Base-by-base conservation (phyloP, 2,329 filamentous ascomycete genomes). In the Chrysosphaeria jannelii region DNA sequence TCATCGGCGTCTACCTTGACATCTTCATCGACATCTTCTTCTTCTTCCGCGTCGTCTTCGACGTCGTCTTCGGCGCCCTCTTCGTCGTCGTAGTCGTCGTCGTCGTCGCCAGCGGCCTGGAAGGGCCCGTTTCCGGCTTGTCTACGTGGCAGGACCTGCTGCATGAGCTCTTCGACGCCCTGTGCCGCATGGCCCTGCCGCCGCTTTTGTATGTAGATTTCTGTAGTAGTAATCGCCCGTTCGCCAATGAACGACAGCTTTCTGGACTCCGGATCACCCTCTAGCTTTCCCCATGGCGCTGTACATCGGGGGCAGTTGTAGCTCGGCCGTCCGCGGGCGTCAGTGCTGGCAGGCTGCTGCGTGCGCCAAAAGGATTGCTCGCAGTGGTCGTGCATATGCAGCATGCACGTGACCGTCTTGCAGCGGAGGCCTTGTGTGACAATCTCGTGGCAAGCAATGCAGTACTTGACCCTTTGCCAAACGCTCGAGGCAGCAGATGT, bases 391-490 rank as follows among this genome's bases (percentile, higher is more conserved):
- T 91, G 79, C 10, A 90, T 42, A 8, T 79, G 53, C 8, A 64
- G 53, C 14, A 44, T 48, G 39, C 79, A 91, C 11, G 63, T 53
- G 18, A 55, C 44, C 29, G 70, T 56, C 3, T 52, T 42, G 43
- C 79, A 90, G 25, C 79, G 57, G 50, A 78, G 58, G 1, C 79
- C 78, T 31, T 70, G 48, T 1, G 81, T 97, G 19, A 93, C 61
- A 30, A 93, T 69, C 32, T 90, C 78, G 41, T 64, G 71, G 43
- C 85, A 97, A 1, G 74, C 78, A 36, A 70, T 60, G 40, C 85
- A 97, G 30, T 66, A 62, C 45, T 85, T 89, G 39, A 97, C 71
- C 30, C 64, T 62, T 38, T 75, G 57, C 51, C 57, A 63, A 16
- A 61, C 61, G n/a, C 47, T 44, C 2, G 48, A 45, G 7, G 60